Evolutionary conservation across 2,329 filamentous ascomycete species (phyloP), one percentile per base, ranked within the genome.

Genomic region (Monascus ruber): DNA sequence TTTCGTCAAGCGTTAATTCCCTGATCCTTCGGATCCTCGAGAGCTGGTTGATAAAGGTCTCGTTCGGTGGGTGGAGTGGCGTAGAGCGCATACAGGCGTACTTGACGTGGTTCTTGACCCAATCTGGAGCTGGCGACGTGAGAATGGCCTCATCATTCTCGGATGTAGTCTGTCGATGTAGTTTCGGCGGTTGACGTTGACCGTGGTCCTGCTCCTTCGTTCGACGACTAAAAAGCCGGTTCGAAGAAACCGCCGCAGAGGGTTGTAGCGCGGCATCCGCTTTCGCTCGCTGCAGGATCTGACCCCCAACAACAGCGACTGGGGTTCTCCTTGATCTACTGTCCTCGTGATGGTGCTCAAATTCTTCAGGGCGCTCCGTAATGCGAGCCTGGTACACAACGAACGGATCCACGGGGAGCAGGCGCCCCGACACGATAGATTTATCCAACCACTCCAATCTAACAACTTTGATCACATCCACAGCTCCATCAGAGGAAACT

Each of bases 71-170:
- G 39, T 80, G 65, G 0, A 76, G 62, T 0, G 79, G 82, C 0
- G 87, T 85, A 1, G 78, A 75, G 24, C 89, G 78, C 56, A 93
- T 77, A 52, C 91, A 96, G 4, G 88, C 80, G 59, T 91, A 94
- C 5, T 69, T 69, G 7, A 77, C 66, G 26, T 74, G 70, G 39
- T 83, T 60, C 33, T 70, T 64, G 8, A 80, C 75, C 77, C 77
- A 93, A 2, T 76, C 74, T 1, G 87, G 88, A 8, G 85, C 63
- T 0, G 73, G 69, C 0, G 84, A 85, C 1, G 85, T 56, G 3
- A 73, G 61, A 29, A 43, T 52, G 1, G 63, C 59, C 11, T 73
- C 69, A 25, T 93, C 83, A 41, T 88, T 74, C 42, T 94, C 86
- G 2, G 81, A 84, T 0, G 87, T 94, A 1, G 82, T 84, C 53